Conservation (phyloP, 2,329 filamentous ascomycete genomes). For the Arthrobotrys megalospora region DNA sequence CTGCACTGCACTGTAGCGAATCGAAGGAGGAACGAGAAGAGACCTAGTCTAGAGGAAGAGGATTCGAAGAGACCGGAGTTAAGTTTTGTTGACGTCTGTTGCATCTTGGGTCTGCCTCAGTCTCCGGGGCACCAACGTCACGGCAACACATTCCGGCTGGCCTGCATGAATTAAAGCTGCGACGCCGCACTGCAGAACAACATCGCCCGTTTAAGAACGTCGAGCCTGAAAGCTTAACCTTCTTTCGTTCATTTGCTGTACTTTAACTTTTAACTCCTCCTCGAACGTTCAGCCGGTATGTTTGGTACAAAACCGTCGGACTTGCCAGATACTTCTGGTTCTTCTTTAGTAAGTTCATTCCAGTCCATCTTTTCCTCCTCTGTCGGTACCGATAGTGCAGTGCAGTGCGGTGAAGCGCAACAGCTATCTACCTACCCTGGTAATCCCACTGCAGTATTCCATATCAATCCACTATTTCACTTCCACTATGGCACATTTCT, state of each 20-base stretch:
- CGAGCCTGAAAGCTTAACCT: slow-evolving; percentile 45
- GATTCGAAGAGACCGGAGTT: not conserved
- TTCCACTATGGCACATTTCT: slow-evolving; percentile 3
- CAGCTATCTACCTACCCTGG: not conserved
- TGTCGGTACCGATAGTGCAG: slow-evolving; percentile 12
- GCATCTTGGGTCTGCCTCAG: slow-evolving; percentile 5
- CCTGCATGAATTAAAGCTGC: slow-evolving; percentile 1
- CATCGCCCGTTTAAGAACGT: slow-evolving; percentile 32
- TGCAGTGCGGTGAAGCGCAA: too few species aligned
- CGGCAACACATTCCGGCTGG: slow-evolving; percentile 33
- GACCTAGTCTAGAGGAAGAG: not conserved
- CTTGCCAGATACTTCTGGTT: slow-evolving; percentile 43
- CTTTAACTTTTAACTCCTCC: slow-evolving; percentile 18
- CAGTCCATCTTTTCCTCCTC: not conserved
- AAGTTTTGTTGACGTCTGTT: slow-evolving; percentile 13
- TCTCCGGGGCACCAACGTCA: slow-evolving; percentile 44
- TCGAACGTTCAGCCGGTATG: slow-evolving; percentile 22
- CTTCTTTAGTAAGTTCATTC: slow-evolving; percentile 47
- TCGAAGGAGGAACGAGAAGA: not conserved
- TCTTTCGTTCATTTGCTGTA: slow-evolving; percentile 15
- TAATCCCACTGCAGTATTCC: too few species aligned
- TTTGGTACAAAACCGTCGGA: slow-evolving; percentile 53
- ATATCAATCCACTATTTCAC: not conserved
- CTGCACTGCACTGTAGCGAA: not conserved
- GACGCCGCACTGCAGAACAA: slow-evolving; percentile 5